Evolutionary conservation across 768 basidiomycete genomes (phyloP).

Genomic region (Russula sp.): DNA sequence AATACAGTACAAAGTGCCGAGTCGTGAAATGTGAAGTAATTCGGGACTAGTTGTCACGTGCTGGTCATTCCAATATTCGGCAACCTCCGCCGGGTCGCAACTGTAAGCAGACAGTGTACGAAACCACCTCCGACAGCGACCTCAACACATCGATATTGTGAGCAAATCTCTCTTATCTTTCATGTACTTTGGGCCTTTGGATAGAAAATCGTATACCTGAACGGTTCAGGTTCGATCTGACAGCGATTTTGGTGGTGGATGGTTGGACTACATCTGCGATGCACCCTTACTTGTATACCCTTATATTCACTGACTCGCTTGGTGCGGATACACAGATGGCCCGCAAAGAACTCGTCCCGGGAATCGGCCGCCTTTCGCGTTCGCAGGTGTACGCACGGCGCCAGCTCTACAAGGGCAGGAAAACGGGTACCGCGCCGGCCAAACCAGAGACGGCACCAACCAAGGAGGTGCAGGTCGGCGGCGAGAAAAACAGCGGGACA

Average conservation of each 20-base stretch:
- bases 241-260: constrained; percentile 32
- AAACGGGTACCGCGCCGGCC: constrained; percentile 68
- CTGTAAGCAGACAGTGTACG: constrained; percentile 17
- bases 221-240: constrained; percentile 12
- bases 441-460: constrained; percentile 52
- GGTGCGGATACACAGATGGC: constrained; percentile 53
- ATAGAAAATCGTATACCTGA: neutral
- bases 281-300: constrained; percentile 20
- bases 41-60: constrained; percentile 5
- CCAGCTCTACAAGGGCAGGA: constrained; percentile 76
- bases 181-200: neutral
- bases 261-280: constrained; percentile 33
- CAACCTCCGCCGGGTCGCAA: constrained; percentile 16
- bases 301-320: constrained; percentile 6
- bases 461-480: constrained; percentile 79
- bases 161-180: constrained; percentile 31
- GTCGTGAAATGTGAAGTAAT: too few species aligned
- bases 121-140: constrained; percentile 32
- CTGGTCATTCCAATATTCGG: neutral
- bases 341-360: constrained; percentile 78
- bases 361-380: constrained; percentile 77
- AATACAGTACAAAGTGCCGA: too few species aligned
- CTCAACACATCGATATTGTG: constrained; percentile 42
- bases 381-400: constrained; percentile 77
- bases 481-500: constrained; percentile 85